A percentile compares a stretch with the other conserved stretches of the same genome.
Conservation (phyloP, 1,284 basidiomycete genomes). For the Trichosporon sp. region DNA sequence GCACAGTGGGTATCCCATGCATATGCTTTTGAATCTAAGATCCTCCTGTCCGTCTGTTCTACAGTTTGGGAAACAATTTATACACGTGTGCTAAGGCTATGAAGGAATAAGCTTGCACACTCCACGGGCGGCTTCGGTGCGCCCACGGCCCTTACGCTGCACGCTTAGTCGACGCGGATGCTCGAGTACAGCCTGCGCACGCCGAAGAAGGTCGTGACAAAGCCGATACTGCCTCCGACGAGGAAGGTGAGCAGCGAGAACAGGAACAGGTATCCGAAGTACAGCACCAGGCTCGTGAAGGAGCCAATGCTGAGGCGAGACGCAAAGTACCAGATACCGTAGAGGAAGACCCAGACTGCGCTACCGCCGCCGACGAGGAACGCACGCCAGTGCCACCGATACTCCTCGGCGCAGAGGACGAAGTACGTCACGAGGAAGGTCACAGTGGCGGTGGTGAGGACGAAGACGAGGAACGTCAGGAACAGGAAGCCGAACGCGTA, state of each 20-base stretch:
- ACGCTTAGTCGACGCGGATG: slow-evolving; percentile 58
- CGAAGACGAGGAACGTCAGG: slow-evolving; percentile 80
- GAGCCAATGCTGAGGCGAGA: slow-evolving; percentile 82
- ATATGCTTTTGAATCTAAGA: slow-evolving; percentile 11
- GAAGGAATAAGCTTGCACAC: background rate
- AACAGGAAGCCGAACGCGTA: slow-evolving; percentile 96
- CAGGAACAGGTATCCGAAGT: slow-evolving; percentile 86
- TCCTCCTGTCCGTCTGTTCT: background rate
- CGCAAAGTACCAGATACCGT: slow-evolving; percentile 74
- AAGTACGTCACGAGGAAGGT: slow-evolving; percentile 91
- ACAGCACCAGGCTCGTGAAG: slow-evolving; percentile 79
- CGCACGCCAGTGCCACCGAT: slow-evolving; percentile 95
- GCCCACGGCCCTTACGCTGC: background rate
- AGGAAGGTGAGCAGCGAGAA: slow-evolving; percentile 84
- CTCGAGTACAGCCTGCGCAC: slow-evolving; percentile 77
- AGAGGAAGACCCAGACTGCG: slow-evolving; percentile 87
- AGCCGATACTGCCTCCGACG: slow-evolving; percentile 82
- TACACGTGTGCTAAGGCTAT: background rate
- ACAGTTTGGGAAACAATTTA: slow-evolving; percentile 10
- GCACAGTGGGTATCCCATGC: slow-evolving; percentile 2
- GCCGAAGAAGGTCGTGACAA: slow-evolving; percentile 84
- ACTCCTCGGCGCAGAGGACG: slow-evolving; percentile 91
- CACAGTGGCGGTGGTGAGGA: slow-evolving; percentile 84
- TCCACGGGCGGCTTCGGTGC: no score
- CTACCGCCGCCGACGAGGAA: slow-evolving; percentile 94